Conservation (phyloP, 2,329 filamentous ascomycete genomes). For the Hypocreales sp. region DNA sequence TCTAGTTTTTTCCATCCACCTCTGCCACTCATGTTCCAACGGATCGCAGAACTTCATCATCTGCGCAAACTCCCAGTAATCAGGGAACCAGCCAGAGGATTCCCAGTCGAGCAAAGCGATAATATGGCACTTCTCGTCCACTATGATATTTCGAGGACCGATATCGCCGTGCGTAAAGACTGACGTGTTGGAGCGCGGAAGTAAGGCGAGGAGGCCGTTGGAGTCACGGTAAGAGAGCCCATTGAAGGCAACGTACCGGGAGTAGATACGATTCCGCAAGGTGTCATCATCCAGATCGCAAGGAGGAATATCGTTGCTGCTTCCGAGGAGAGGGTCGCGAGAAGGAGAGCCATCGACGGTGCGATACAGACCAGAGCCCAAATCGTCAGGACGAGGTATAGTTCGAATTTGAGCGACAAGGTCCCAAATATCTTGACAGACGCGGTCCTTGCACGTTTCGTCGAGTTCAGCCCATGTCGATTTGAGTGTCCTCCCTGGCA, state of each 20-base stretch:
- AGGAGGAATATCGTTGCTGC: conserved; percentile 2
- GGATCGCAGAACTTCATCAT: conserved; percentile 5
- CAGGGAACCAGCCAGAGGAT: conserved; percentile 3
- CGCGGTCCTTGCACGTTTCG: conserved; percentile 3
- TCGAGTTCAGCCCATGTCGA: conserved; percentile 3
- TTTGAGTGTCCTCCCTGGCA: conserved; percentile 3
- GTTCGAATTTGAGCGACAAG: conserved; percentile 3
- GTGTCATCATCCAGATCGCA: conserved; percentile 4
- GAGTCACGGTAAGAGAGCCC: conserved; percentile 5
- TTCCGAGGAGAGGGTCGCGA: conserved; percentile 3
- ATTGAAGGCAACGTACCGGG: conserved; percentile 3
- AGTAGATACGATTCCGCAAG: conserved; percentile 4
- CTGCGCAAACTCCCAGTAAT: conserved; percentile 4
- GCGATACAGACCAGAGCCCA: conserved; percentile 4
- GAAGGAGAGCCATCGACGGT: conserved; percentile 4
- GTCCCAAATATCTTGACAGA: conserved; percentile 5
- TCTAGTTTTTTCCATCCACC: conserved; percentile 4
- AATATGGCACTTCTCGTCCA: conserved; percentile 2
- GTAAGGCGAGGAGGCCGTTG: not conserved
- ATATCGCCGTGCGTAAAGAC: conserved; percentile 5
- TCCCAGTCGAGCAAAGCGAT: conserved; percentile 3
- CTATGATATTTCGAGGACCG: conserved; percentile 2
- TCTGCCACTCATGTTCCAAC: conserved; percentile 4
- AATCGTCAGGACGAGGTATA: conserved; percentile 3
- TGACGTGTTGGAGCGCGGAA: conserved; percentile 2